Conservation (phyloP, 1,284 basidiomycete genomes). For the Leucoagaricus sp. region DNA sequence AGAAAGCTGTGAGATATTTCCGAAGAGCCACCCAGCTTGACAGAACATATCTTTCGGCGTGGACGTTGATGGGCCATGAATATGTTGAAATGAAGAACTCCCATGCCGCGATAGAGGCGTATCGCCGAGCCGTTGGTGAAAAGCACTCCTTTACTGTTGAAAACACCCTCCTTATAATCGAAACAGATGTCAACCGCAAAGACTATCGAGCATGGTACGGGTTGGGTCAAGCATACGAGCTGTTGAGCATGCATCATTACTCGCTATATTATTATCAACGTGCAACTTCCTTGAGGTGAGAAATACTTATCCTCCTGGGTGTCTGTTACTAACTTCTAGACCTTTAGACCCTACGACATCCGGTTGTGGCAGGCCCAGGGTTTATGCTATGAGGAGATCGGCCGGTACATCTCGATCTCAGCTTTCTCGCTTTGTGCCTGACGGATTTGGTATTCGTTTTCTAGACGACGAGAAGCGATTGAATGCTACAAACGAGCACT, state of each 20-base stretch:
- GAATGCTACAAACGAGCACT: conserved; percentile 89
- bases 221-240: conserved; percentile 96
- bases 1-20: conserved; percentile 96
- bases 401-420: conserved; percentile 51
- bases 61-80: conserved; percentile 99
- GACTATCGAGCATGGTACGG: conserved; percentile 99
- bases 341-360: conserved; percentile 87
- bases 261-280: conserved; percentile 97
- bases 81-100: conserved; percentile 99
- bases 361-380: conserved; percentile 96
- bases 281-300: conserved; percentile 87
- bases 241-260: conserved; percentile 96
- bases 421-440: conserved; percentile 1
- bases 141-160: conserved; percentile 12
- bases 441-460: conserved; percentile 8
- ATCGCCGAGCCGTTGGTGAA: conserved; percentile 91
- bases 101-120: conserved; percentile 97
- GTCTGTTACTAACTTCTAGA: neutral
- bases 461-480: conserved; percentile 81
- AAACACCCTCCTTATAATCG: neutral
- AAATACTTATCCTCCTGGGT: neutral
- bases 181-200: conserved; percentile 87
- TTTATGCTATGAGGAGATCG: conserved; percentile 91
- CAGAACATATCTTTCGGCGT: conserved; percentile 92
- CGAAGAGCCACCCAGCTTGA: conserved; percentile 93